Evolutionary conservation across 2,329 filamentous ascomycete genomes (phyloP).

Genomic region (Massarina eburnea): DNA sequence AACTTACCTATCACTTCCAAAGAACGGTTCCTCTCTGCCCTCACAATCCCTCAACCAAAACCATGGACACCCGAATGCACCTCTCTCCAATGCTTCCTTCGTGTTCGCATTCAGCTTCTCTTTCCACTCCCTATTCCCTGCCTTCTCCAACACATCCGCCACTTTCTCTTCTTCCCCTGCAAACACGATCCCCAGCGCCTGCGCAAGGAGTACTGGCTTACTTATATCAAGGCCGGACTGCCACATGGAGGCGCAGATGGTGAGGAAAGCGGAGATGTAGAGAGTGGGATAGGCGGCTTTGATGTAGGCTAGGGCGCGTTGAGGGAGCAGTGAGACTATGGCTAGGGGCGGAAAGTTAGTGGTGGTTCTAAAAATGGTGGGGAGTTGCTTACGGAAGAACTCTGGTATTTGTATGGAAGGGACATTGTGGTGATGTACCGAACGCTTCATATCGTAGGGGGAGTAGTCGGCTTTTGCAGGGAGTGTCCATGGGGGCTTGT

Average conservation of each 20-base stretch:
- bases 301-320: slow-evolving; percentile 68
- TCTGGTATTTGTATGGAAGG: slow-evolving; percentile 46
- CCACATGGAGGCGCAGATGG: slow-evolving; percentile 66
- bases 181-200: slow-evolving; percentile 52
- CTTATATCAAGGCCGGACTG: slow-evolving; percentile 61
- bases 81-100: slow-evolving; percentile 61
- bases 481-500: slow-evolving; percentile 73
- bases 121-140: slow-evolving; percentile 54
- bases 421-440: slow-evolving; percentile 55
- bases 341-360: slow-evolving; percentile 47
- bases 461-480: slow-evolving; percentile 67
- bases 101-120: slow-evolving; percentile 61
- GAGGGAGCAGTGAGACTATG: slow-evolving; percentile 59
- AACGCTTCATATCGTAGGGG: slow-evolving; percentile 51
- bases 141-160: slow-evolving; percentile 56
- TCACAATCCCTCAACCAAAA: slow-evolving; percentile 64
- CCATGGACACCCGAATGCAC: slow-evolving; percentile 79
- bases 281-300: slow-evolving; percentile 57
- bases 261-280: slow-evolving; percentile 56
- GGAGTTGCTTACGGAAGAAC: no score
- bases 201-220: slow-evolving; percentile 56
- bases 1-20: slow-evolving; percentile 70
- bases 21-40: slow-evolving; percentile 68
- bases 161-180: slow-evolving; percentile 55
- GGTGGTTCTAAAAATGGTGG: slow-evolving; percentile 26